Evolutionary conservation across 23 red algal genomes (phyloP).

Genomic region (Chondrus crispus): DNA sequence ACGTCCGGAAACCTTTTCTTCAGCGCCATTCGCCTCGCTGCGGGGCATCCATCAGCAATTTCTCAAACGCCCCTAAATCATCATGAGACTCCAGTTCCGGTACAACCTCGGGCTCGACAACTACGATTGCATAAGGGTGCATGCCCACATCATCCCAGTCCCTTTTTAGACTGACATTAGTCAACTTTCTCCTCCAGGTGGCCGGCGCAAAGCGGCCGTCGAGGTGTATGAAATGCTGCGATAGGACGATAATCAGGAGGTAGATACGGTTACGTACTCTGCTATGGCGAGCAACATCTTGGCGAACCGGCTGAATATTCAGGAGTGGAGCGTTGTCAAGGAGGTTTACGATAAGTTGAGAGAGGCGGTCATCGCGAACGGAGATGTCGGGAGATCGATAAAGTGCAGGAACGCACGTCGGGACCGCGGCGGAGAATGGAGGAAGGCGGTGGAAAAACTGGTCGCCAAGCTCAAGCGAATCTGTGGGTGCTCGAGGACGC

Average conservation of each 20-base stretch:
- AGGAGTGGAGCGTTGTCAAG: conserved; percentile 17
- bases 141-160: conserved; percentile 31
- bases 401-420: no score
- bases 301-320: not conserved
- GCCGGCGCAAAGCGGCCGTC: conserved; percentile 1
- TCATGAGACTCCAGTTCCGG: conserved; percentile 32
- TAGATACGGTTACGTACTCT: conserved; percentile 49
- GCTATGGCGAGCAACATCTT: conserved; percentile 55
- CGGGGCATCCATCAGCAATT: no score
- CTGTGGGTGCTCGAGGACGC: no score
- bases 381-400: no score
- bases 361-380: no score
- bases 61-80: conserved; percentile 22
- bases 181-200: no score
- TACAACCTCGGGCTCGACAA: conserved; percentile 9
- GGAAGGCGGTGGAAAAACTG: no score
- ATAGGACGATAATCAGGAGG: not conserved
- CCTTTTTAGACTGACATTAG: no score
- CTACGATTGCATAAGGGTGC: conserved; percentile 15
- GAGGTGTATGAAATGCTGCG: conserved; percentile 22
- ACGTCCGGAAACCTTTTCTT: no score
- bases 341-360: conserved; percentile 13
- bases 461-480: no score
- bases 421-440: no score
- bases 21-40: no score